These are phyloP conservation scores for Monosporascus cannonballus DNA, from an alignment of 2,329 filamentous ascomycete species.

Conservation along the genomic window DNA sequence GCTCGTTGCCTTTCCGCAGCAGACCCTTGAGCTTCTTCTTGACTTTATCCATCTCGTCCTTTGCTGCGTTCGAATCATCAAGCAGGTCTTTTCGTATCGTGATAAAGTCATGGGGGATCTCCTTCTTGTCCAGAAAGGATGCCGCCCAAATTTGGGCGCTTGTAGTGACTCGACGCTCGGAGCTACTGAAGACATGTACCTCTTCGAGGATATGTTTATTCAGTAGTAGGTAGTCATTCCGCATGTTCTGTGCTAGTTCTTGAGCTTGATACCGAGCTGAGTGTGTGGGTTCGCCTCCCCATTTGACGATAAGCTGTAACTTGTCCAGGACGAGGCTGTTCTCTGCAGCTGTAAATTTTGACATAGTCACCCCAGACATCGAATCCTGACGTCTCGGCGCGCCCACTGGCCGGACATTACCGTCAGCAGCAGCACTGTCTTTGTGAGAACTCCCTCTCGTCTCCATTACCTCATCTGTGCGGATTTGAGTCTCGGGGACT, in stretches of 20 bases:
- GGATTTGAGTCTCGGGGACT: constrained; percentile 12
- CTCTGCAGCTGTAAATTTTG: constrained; percentile 86
- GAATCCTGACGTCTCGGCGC: constrained; percentile 70
- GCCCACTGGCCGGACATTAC: constrained; percentile 28
- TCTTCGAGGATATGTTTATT: constrained; percentile 90
- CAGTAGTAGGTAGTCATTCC: constrained; percentile 87
- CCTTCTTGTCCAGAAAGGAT: constrained; percentile 81
- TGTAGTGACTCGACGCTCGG: constrained; percentile 87
- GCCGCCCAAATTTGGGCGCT: constrained; percentile 95
- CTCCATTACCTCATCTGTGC: constrained; percentile 5
- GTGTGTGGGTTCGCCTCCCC: constrained; percentile 97
- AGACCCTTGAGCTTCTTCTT: constrained; percentile 98
- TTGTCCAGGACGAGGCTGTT: constrained; percentile 93
- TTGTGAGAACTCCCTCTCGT: constrained; percentile 6
- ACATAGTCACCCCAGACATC: constrained; percentile 83
- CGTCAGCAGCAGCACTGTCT: constrained; percentile 12
- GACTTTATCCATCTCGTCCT: constrained; percentile 99
- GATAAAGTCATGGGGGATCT: constrained; percentile 80
- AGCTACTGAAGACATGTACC: constrained; percentile 92
- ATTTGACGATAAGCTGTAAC: constrained; percentile 95
- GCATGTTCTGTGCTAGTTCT: constrained; percentile 91
- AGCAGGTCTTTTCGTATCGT: constrained; percentile 88
- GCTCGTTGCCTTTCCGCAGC: constrained; percentile 84
- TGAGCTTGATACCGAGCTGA: constrained; percentile 94
- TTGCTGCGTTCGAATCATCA: constrained; percentile 96